These are phyloP conservation scores for Alternaria hordeiaustralica DNA, from an alignment of 2,329 filamentous ascomycete genomes.

Conservation along the genomic window DNA sequence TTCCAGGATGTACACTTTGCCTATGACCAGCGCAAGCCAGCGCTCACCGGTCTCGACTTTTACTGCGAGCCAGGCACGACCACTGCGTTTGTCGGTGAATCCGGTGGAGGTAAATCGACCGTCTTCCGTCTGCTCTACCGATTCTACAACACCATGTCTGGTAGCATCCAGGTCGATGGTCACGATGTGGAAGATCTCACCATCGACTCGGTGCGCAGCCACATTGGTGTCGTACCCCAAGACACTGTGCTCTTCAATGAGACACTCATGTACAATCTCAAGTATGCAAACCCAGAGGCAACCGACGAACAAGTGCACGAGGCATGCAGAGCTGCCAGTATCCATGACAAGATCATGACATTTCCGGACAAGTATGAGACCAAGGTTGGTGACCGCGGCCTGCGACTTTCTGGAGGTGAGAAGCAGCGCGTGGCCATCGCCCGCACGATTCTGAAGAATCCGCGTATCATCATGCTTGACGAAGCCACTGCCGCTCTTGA, in stretches of 20 bases:
- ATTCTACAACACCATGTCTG: constrained; percentile 86
- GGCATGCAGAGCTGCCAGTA: constrained; percentile 85
- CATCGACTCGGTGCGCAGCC: constrained; percentile 88
- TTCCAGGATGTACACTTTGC: constrained; percentile 91
- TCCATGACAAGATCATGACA: constrained; percentile 87
- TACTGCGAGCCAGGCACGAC: constrained; percentile 88
- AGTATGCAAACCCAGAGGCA: constrained; percentile 82
- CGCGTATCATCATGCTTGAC: constrained; percentile 89
- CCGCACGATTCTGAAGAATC: constrained; percentile 89
- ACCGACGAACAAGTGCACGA: constrained; percentile 82
- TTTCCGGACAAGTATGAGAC: constrained; percentile 90
- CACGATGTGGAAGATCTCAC: constrained; percentile 84
- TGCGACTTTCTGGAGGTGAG: constrained; percentile 87
- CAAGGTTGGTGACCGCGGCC: constrained; percentile 87
- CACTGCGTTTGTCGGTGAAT: constrained; percentile 94
- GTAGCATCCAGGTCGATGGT: constrained; percentile 83
- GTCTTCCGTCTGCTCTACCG: constrained; percentile 95
- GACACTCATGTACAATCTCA: constrained; percentile 91
- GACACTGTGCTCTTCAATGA: constrained; percentile 97
- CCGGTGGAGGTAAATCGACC: constrained; percentile 95
- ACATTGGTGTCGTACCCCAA: constrained; percentile 96
- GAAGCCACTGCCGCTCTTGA: constrained; percentile 92
- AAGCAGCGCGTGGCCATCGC: constrained; percentile 95
- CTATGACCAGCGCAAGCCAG: constrained; percentile 86
- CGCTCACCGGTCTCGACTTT: constrained; percentile 83